Evolutionary conservation across 495 filamentous ascomycete species (phyloP).

Genomic region (Aspergillus hancockii): DNA sequence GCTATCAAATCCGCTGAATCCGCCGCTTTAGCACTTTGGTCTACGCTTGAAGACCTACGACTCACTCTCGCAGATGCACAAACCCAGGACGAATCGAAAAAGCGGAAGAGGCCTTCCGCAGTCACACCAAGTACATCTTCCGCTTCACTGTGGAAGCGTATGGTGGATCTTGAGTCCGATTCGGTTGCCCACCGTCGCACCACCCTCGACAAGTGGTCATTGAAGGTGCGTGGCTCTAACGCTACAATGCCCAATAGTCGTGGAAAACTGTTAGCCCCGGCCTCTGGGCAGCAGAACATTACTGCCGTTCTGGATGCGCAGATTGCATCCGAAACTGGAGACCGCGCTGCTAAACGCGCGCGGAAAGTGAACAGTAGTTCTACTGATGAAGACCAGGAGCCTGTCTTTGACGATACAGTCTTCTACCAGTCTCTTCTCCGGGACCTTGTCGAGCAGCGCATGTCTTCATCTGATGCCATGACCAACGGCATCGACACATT

Average conservation of each 20-base stretch:
- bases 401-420: conserved; percentile 86
- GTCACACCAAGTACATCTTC: conserved; percentile 51
- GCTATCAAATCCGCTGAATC: conserved; percentile 75
- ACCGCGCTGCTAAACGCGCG: conserved; percentile 63
- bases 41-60: conserved; percentile 74
- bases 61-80: conserved; percentile 54
- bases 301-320: conserved; percentile 74
- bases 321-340: conserved; percentile 61
- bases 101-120: conserved; percentile 56
- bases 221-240: conserved; percentile 51
- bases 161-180: conserved; percentile 64
- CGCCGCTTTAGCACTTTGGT: conserved; percentile 87
- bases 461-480: conserved; percentile 49
- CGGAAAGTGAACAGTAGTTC: conserved; percentile 20
- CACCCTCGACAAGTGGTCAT: conserved; percentile 49
- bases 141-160: conserved; percentile 68
- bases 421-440: conserved; percentile 93
- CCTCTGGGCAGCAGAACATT: conserved; percentile 57
- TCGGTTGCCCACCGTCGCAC: conserved; percentile 43
- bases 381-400: conserved; percentile 17
- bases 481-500: conserved; percentile 46
- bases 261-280: conserved; percentile 48
- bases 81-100: conserved; percentile 49
- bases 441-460: conserved; percentile 85
- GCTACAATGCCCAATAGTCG: conserved; percentile 37